These are phyloP conservation scores for Tricholomella constricta DNA, from an alignment of 768 basidiomycete genomes.

Conservation along the genomic window DNA sequence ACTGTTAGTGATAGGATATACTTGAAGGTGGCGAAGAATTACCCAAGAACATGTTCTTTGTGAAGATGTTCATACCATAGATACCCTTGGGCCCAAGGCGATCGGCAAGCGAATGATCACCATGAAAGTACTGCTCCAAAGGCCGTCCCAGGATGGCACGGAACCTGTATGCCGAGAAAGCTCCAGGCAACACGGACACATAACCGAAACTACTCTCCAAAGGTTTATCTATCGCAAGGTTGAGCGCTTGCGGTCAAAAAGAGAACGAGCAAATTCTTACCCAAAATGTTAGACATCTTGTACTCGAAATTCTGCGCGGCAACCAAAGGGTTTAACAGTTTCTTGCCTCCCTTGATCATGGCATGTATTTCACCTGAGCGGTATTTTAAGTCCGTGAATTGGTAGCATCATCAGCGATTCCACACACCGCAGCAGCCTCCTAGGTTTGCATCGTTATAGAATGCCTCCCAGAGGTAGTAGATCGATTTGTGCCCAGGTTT, in stretches of 20 bases:
- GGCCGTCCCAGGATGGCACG: slow-evolving; percentile 90
- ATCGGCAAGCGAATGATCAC: slow-evolving; percentile 88
- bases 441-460: slow-evolving; percentile 76
- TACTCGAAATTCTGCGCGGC: slow-evolving; percentile 98
- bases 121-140: slow-evolving; percentile 83
- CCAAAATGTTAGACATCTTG: slow-evolving; percentile 97
- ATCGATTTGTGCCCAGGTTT: slow-evolving; percentile 97
- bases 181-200: slow-evolving; percentile 92
- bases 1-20: not conserved
- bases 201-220: slow-evolving; percentile 96
- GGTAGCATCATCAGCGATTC: not conserved
- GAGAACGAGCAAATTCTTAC: slow-evolving; percentile 32
- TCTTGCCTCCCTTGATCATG: slow-evolving; percentile 92
- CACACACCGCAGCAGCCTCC: slow-evolving; percentile 81
- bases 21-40: not conserved
- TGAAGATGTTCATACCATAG: slow-evolving; percentile 96
- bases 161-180: slow-evolving; percentile 96
- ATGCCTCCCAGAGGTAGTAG: slow-evolving; percentile 93
- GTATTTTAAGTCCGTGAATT: not conserved
- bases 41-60: slow-evolving; percentile 77
- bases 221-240: slow-evolving; percentile 68
- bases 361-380: slow-evolving; percentile 79
- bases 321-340: slow-evolving; percentile 88
- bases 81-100: slow-evolving; percentile 93
- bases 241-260: not conserved